Evolutionary conservation across 2,329 filamentous ascomycete species (phyloP).

Genomic region (Geosmithia morbida): DNA sequence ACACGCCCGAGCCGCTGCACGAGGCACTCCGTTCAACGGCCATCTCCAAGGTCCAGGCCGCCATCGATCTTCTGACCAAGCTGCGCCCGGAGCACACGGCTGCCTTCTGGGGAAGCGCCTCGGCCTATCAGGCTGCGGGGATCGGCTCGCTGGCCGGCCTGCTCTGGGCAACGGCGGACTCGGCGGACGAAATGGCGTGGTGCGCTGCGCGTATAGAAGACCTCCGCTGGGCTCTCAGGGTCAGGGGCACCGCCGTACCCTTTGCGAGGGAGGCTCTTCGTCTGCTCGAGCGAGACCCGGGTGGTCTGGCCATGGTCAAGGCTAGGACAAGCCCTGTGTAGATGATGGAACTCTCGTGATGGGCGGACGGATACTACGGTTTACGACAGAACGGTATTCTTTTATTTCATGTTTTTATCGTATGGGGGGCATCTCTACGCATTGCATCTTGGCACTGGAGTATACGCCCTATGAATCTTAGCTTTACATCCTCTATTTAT

Average conservation of each 20-base stretch:
- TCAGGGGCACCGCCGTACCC: slow-evolving; percentile 30
- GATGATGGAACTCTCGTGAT: background rate
- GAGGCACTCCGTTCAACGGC: slow-evolving; percentile 90
- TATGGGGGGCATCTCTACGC: background rate
- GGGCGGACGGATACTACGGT: background rate
- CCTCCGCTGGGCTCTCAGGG: slow-evolving; percentile 86
- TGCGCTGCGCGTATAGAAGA: slow-evolving; percentile 75
- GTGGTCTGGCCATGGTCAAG: background rate
- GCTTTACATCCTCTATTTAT: too few relatives aligned
- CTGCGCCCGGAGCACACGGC: slow-evolving; percentile 73
- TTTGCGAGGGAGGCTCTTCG: slow-evolving; percentile 1
- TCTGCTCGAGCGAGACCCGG: background rate
- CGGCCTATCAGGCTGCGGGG: slow-evolving; percentile 81
- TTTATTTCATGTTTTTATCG: background rate
- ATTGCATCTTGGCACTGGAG: background rate
- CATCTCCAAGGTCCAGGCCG: slow-evolving; percentile 85
- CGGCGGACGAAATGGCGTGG: slow-evolving; percentile 81
- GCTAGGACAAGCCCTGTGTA: background rate
- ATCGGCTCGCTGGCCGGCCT: slow-evolving; percentile 90
- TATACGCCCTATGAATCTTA: too few relatives aligned
- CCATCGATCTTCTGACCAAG: slow-evolving; percentile 95
- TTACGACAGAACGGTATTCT: background rate
- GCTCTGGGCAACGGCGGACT: slow-evolving; percentile 78
- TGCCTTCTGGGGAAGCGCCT: slow-evolving; percentile 88
- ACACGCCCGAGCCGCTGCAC: slow-evolving; percentile 42